These are phyloP conservation scores for Scutellaria galericulata DNA, from an alignment of 257 asterid species.

Conservation along the genomic window DNA sequence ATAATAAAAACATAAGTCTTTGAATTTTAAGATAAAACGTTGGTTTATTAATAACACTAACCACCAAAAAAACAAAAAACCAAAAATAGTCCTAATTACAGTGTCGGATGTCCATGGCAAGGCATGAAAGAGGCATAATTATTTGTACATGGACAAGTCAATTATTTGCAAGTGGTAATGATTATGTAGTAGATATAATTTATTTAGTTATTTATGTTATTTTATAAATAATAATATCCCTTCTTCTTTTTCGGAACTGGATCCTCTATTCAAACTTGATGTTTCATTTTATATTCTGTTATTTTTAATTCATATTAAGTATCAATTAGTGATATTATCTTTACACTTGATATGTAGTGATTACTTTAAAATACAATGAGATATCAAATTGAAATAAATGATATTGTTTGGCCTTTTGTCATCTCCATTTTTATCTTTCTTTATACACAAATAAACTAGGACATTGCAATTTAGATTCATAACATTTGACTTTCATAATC, in stretches of 20 bases:
- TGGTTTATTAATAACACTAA: no score
- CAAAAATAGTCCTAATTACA: not conserved
- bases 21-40: no score
- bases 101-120: not conserved
- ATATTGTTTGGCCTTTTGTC: no score
- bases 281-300: no score
- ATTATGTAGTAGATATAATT: not conserved
- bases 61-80: not conserved
- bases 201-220: not conserved
- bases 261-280: no score
- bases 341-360: no score
- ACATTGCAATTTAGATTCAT: not conserved
- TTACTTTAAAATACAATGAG: no score
- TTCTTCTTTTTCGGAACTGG: not conserved
- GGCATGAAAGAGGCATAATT: slow-evolving; percentile 10
- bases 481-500: not conserved
- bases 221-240: not conserved
- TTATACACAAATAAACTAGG: not conserved
- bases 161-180: slow-evolving; percentile 19
- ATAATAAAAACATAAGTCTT: no score
- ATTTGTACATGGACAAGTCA: slow-evolving; percentile 35
- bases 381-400: no score
- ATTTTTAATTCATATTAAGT: no score
- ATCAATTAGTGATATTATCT: no score
- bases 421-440: not conserved